Evolutionary conservation across 2,329 filamentous ascomycete species (phyloP).

Genomic region (Phaeosphaeriaceae sp.): DNA sequence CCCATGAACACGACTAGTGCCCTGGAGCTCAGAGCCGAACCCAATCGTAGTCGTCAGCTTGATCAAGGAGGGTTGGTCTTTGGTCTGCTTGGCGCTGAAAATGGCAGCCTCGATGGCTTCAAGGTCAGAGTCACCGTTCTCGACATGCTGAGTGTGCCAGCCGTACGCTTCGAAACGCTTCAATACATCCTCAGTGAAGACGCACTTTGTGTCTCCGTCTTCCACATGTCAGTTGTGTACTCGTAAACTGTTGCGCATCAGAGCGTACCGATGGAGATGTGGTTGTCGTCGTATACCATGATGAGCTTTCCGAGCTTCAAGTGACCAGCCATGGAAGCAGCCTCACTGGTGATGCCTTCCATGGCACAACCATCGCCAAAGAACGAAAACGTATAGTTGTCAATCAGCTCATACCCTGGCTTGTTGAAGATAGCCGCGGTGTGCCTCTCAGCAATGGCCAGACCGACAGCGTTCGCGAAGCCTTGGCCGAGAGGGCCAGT

Average conservation of each 20-base stretch:
- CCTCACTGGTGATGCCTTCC: conserved; percentile 96
- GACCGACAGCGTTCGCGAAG: conserved; percentile 95
- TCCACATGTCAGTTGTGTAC: conserved; percentile 21
- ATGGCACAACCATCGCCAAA: conserved; percentile 98
- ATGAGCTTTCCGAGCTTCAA: conserved; percentile 98
- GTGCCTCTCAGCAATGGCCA: conserved; percentile 95
- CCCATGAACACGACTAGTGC: conserved; percentile 94
- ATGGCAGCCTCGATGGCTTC: conserved; percentile 88
- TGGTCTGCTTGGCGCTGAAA: conserved; percentile 82
- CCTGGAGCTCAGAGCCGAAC: conserved; percentile 90
- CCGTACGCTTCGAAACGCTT: conserved; percentile 97
- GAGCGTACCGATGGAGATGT: conserved; percentile 78
- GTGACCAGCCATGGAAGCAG: conserved; percentile 90
- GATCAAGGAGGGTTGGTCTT: conserved; percentile 96
- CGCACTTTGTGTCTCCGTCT: conserved; percentile 94
- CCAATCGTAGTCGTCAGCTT: conserved; percentile 97
- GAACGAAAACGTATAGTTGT: conserved; percentile 98
- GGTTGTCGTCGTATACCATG: conserved; percentile 97
- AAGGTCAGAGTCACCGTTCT: conserved; percentile 88
- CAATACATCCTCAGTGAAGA: conserved; percentile 95
- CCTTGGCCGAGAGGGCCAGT: conserved; percentile 97
- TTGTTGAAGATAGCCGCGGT: conserved; percentile 94
- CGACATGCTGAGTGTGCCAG: conserved; percentile 88
- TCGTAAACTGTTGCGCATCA: background rate
- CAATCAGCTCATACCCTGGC: conserved; percentile 85